Evolutionary conservation across 345 rosid species (phyloP).

Genomic region (Eutrema yunnanense): DNA sequence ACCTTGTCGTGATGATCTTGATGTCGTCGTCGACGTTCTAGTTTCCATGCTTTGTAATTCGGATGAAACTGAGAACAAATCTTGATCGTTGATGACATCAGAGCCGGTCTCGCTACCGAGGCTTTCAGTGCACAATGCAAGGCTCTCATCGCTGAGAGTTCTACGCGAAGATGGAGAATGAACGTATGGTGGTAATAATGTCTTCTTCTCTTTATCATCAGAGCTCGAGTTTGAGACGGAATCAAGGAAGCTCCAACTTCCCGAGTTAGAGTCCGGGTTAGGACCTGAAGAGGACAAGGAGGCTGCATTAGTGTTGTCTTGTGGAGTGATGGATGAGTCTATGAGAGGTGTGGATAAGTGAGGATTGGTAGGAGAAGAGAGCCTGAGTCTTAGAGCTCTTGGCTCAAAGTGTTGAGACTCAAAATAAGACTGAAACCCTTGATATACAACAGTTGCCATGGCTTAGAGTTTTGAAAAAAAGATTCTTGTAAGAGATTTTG

Average conservation of each 20-base stretch:
- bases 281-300: constrained; percentile 20
- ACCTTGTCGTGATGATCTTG: constrained; percentile 9
- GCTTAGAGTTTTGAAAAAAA: neutral
- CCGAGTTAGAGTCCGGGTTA: constrained; percentile 28
- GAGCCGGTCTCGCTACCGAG: constrained; percentile 82
- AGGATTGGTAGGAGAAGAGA: constrained; percentile 41
- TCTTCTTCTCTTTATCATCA: constrained; percentile 18
- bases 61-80: constrained; percentile 30
- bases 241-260: constrained; percentile 54
- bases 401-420: constrained; percentile 57
- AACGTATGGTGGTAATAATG: constrained; percentile 25
- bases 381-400: constrained; percentile 46
- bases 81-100: constrained; percentile 32
- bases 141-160: constrained; percentile 58
- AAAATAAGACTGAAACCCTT: constrained; percentile 48
- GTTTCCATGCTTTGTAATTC: constrained; percentile 34
- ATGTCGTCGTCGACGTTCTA: constrained; percentile 10
- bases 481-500: neutral
- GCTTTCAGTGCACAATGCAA: constrained; percentile 78
- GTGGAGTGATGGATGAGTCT: constrained; percentile 30
- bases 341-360: constrained; percentile 28
- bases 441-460: constrained; percentile 73
- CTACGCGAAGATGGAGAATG: constrained; percentile 39
- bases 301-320: constrained; percentile 19
- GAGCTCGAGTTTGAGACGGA: constrained; percentile 24